These are phyloP conservation scores for Solanum lycopersicoides DNA, from an alignment of 257 asterid species.

Conservation along the genomic window DNA sequence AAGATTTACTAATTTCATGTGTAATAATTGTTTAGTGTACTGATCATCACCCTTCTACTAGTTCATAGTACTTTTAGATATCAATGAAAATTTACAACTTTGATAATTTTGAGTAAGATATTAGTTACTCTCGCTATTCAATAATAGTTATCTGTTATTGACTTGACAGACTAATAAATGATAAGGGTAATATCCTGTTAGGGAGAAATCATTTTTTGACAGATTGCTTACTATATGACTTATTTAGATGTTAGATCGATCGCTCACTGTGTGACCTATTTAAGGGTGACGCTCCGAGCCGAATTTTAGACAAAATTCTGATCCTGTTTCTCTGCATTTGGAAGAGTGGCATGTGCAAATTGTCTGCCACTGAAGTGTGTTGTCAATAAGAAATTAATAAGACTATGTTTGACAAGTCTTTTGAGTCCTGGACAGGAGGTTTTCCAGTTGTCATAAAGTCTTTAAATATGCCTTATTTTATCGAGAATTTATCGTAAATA, in stretches of 20 bases:
- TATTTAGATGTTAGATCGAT: no score
- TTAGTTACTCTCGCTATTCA: no score
- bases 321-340: background rate
- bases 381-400: background rate
- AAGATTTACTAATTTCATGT: no score
- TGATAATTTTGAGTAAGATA: background rate
- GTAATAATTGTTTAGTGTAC: background rate
- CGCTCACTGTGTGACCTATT: no score
- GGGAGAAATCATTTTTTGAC: no score
- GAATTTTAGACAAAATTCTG: no score
- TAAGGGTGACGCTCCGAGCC: no score
- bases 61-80: background rate
- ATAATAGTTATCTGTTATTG: no score
- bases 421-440: background rate
- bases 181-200: no score
- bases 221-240: no score
- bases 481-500: background rate
- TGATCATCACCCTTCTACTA: background rate
- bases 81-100: background rate
- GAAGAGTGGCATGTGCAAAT: background rate
- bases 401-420: background rate
- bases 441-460: background rate
- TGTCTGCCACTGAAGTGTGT: background rate
- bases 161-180: no score
- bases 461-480: background rate